Percentiles rank a stretch among this genome's conserved stretches.
Evolutionary conservation across 257 asterid genomes (phyloP).

Genomic region (Hygrophila difformis): DNA sequence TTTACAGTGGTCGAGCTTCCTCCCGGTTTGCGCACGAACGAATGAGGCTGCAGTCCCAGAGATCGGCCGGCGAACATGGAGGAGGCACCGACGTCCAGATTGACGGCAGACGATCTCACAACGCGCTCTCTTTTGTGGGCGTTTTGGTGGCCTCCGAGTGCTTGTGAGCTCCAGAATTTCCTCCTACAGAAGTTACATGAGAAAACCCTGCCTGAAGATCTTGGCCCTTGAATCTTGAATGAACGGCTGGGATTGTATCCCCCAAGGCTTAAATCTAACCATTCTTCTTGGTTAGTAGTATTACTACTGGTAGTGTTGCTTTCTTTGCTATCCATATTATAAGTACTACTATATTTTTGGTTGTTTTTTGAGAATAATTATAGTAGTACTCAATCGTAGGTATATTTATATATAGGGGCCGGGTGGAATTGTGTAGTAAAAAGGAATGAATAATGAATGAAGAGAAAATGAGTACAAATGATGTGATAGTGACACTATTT

Average conservation of each 20-base stretch:
- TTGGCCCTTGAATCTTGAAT: conserved; percentile 16
- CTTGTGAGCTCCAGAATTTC: conserved; percentile 68
- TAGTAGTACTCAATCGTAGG: too few relatives aligned
- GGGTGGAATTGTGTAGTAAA: too few relatives aligned
- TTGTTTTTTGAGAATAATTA: too few relatives aligned
- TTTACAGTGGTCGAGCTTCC: conserved; percentile 19
- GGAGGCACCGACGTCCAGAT: conserved; percentile 20
- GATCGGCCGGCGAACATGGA: conserved; percentile 42
- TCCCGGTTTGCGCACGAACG: conserved; percentile 33
- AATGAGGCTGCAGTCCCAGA: conserved; percentile 46
- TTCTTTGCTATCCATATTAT: too few relatives aligned
- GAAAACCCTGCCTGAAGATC: conserved; percentile 32
- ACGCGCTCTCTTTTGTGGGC: conserved; percentile 76
- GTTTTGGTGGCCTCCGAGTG: conserved; percentile 81
- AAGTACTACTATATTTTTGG: too few relatives aligned
- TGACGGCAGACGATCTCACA: conserved; percentile 32
- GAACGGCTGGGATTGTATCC: conserved; percentile 17
- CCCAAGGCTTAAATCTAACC: conserved; percentile 43
- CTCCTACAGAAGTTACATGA: conserved; percentile 71
- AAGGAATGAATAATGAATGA: too few relatives aligned
- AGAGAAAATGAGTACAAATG: too few relatives aligned
- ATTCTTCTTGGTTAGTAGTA: too few relatives aligned
- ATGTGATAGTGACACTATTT: too few relatives aligned
- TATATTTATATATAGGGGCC: too few relatives aligned
- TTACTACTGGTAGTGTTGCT: too few relatives aligned